Conservation (phyloP, 2,329 filamentous ascomycete species). For the Penicillium sp. region DNA sequence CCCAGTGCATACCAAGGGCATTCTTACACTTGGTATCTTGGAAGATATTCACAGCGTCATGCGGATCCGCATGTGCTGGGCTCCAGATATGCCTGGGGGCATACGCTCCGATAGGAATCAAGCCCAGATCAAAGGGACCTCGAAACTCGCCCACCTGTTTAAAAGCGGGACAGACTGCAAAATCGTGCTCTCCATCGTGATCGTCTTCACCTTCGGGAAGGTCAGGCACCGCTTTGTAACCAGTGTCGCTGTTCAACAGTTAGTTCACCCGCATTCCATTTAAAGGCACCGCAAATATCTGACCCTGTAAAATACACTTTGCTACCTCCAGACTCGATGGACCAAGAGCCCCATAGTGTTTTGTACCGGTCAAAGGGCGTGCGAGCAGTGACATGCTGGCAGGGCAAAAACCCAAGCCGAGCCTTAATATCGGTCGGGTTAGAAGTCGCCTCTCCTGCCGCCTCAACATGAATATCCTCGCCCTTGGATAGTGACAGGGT, state of each 20-base stretch:
- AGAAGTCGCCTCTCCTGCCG: constrained; percentile 25
- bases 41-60: constrained; percentile 89
- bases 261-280: not conserved
- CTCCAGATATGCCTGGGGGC: constrained; percentile 68
- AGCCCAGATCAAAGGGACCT: constrained; percentile 86
- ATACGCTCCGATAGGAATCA: constrained; percentile 94
- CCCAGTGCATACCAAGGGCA: constrained; percentile 92
- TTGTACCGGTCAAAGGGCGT: constrained; percentile 69
- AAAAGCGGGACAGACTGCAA: constrained; percentile 82
- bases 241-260: constrained; percentile 72
- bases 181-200: constrained; percentile 68
- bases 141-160: constrained; percentile 76
- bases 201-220: constrained; percentile 69
- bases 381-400: constrained; percentile 79
- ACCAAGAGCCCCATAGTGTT: constrained; percentile 91
- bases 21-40: constrained; percentile 75
- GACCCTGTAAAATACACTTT: constrained; percentile 82
- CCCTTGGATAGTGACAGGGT: constrained; percentile 55
- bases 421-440: constrained; percentile 63
- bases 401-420: constrained; percentile 76
- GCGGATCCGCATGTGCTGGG: constrained; percentile 82
- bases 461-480: constrained; percentile 32
- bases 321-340: constrained; percentile 70
- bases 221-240: constrained; percentile 77
- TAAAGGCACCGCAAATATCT: constrained; percentile 19